Conservation (phyloP, 2,329 filamentous ascomycete species). For the Alternaria arborescens region DNA sequence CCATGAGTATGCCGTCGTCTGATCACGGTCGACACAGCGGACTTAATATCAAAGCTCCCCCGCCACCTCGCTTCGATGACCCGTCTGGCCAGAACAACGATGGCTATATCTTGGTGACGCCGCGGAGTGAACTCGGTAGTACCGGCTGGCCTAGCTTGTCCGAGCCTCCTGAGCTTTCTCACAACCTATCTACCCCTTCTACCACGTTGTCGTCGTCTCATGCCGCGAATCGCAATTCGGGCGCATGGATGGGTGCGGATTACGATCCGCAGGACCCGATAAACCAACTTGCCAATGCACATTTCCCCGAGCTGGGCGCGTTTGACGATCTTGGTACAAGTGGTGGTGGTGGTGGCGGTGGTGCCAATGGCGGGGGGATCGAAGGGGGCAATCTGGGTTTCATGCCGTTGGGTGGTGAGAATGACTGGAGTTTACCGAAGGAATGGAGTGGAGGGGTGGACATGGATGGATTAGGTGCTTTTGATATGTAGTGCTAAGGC, state of each 20-base stretch:
- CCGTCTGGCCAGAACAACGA: constrained; percentile 19
- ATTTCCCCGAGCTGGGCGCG: constrained; percentile 43
- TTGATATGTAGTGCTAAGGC: constrained; percentile 15
- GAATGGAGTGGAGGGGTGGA: constrained; percentile 32
- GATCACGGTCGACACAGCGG: constrained; percentile 22
- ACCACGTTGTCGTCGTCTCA: constrained; percentile 11
- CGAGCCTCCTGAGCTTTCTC: constrained; percentile 24
- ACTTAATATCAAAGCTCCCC: constrained; percentile 31
- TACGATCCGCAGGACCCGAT: constrained; percentile 35
- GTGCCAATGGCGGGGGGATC: neutral
- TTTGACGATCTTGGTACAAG: constrained; percentile 16
- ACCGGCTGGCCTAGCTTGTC: constrained; percentile 29
- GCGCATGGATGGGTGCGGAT: constrained; percentile 42
- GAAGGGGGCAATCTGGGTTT: constrained; percentile 43
- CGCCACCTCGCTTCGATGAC: constrained; percentile 23
- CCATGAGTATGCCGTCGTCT: neutral
- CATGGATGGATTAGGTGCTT: constrained; percentile 40
- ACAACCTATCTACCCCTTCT: constrained; percentile 19
- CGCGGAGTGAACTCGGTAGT: constrained; percentile 33
- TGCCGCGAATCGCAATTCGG: neutral
- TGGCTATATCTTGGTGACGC: constrained; percentile 44
- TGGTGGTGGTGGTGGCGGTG: neutral
- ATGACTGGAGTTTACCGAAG: constrained; percentile 23
- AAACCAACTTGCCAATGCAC: constrained; percentile 38
- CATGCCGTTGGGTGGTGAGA: constrained; percentile 34